A percentile compares a stretch with the other conserved stretches of the same genome.
These are phyloP conservation scores for Asterella californica DNA, from an alignment of 225 moss, liverwort and hornwort species.

Conservation along the genomic window DNA sequence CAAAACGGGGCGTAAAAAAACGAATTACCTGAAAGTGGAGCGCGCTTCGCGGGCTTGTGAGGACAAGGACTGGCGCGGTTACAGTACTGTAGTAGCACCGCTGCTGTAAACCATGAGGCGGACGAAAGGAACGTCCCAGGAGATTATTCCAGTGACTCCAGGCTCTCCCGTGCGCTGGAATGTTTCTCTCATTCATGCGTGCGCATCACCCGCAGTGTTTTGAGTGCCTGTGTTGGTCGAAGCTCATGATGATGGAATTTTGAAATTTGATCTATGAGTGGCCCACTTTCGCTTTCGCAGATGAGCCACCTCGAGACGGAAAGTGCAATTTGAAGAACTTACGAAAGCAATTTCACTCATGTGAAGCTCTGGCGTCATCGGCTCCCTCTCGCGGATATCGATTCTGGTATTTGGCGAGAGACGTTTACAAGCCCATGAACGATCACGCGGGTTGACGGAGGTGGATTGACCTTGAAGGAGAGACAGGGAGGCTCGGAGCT, in stretches of 20 bases:
- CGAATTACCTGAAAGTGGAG: no score
- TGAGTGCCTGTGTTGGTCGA: background rate
- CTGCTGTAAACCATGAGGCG: no score
- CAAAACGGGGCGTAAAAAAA: no score
- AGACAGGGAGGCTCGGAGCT: background rate
- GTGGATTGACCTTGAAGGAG: background rate
- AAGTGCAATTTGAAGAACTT: background rate
- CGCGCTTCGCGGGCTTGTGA: no score
- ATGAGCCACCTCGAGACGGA: background rate
- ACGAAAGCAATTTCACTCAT: background rate
- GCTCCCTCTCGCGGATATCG: background rate
- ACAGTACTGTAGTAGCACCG: no score
- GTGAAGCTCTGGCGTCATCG: background rate
- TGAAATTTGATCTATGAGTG: no score
- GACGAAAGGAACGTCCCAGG: no score
- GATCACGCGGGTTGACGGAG: background rate
- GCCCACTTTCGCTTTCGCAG: background rate
- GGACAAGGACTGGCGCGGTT: no score
- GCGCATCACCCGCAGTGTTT: background rate
- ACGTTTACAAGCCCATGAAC: background rate
- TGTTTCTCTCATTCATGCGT: background rate
- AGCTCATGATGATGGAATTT: background rate
- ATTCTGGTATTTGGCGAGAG: background rate
- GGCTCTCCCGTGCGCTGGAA: background rate
- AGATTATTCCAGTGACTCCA: no score